Evolutionary conservation across 371 early-diverging fungal species (phyloP), one percentile per base, ranked within the genome.

Genomic region (Mucor circinelloides): DNA sequence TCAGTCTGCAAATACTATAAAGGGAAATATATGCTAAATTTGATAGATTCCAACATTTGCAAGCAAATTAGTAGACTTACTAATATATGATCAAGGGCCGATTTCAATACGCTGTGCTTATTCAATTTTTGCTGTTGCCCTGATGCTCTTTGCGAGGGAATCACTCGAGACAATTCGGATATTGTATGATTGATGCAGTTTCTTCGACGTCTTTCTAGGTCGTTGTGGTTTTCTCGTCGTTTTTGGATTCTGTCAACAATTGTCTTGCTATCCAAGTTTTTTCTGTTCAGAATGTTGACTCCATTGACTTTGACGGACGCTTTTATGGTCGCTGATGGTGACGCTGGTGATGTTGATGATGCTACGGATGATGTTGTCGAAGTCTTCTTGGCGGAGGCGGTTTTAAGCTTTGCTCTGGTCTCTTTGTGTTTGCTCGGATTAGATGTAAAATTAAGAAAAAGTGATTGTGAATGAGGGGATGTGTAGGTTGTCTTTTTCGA

Each of bases 151-250:
- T 73, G 65, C 32, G 69, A 68, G 3, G 83, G 85, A 9, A 85
- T 63, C 2, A 81, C 77, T 52, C 71, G 75, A 7, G 85, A 78
- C 31, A 85, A 70, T 58, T 82, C 78, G 25, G 67, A 58, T 40
- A 85, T 85, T 23, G 85, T 85, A 63, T 85, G 75, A 72, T 89
- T 89, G 66, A 89, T 86, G 58, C 84, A 82, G 72, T 88, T 88
- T 23, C 90, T 81, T 42, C 89, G 83, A 59, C 86, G 84, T 31
- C 89, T 77, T 71, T 89, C 90, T 9, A 89, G 82, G 69, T 84
- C 80, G 67, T 89, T 89, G 64, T 89, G 90, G 72, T 87, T 88
- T 69, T 88, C 90, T 58, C 88, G 79, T 21, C 90, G 81, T 21
- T 84, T 78, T 60, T 87, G 84, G 50, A 89, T 76, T 70, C 88